Base-by-base conservation (phyloP, 1,284 basidiomycete genomes). In the Coniferiporia weirii region DNA sequence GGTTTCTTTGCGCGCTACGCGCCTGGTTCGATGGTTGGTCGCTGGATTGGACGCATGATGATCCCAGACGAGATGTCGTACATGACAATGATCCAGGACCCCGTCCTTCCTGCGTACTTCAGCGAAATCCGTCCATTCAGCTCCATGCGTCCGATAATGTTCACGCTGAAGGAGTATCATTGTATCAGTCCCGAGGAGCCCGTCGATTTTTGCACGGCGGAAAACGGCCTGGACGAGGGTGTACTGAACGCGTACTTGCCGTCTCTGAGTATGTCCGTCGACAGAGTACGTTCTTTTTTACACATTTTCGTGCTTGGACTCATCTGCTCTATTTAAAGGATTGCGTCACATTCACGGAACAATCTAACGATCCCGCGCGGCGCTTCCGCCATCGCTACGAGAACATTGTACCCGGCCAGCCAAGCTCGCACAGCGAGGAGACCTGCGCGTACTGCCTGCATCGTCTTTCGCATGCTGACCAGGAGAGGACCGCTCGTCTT, bases 21-120 rank as follows among this genome's bases (percentile, higher is more conserved):
- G 3, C 77, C 75, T 1, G 82, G 83, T 4, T 68, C 71, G 6
- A 67, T 86, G 57, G 69, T 69, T 32, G 84, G 85, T 0, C 72
- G 83, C 17, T 87, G 84, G 81, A 75, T 77, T 50, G 85, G 85
- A 5, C 71, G 80, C 10, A 76, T 84, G 72, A 68, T 83, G 48
- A 82, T 85, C 56, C 57, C 81, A 73, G 5, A 4, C 44, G 56
- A 59, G 27, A 54, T 35, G 32, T 50, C 67, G 17, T 76, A 77
- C 62, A 70, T 69, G 45, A 59, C 60, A 40, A 63, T 79, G 60
- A 67, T 75, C n/a, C 64, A 68, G 44, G 65, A 66, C 1, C 40
- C 67, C 7, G 61, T 71, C 0, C 69, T 67, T 62, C 76, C 55
- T 17, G 65, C 34, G 19, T 62, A 43, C n/a, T 77, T 80, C 61